Conservation (phyloP, 495 filamentous ascomycete species). For the Articulospora tetracladia region DNA sequence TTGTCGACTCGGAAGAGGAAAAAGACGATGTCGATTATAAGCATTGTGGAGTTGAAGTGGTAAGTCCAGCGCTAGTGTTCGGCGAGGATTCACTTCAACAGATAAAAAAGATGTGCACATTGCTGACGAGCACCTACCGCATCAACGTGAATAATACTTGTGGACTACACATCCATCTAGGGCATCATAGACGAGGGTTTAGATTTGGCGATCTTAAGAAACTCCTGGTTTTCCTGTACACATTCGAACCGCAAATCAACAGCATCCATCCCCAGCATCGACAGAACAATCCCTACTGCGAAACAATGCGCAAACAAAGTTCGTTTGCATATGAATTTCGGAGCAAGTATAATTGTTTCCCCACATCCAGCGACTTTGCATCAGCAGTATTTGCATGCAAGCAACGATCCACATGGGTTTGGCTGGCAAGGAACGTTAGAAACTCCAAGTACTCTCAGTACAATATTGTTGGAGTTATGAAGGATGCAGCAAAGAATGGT, state of each 20-base stretch:
- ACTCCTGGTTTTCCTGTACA: constrained; percentile 32
- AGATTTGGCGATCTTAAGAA: constrained; percentile 9
- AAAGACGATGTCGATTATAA: background rate
- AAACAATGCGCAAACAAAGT: background rate
- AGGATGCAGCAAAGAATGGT: background rate
- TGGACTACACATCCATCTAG: background rate
- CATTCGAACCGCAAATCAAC: constrained; percentile 34
- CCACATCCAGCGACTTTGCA: background rate
- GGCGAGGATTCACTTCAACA: background rate
- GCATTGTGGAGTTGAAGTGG: background rate
- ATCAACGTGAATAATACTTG: background rate
- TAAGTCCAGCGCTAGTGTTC: background rate
- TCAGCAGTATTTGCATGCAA: background rate
- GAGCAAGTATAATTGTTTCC: background rate
- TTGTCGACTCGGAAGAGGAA: background rate
- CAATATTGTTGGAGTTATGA: background rate
- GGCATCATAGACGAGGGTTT: background rate
- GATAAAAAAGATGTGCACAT: background rate
- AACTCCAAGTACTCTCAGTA: background rate
- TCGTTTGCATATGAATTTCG: background rate
- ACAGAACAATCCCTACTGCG: background rate
- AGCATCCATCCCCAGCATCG: constrained; percentile 26
- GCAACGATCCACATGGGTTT: background rate
- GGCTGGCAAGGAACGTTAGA: background rate
- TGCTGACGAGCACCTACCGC: background rate